Base-by-base conservation (phyloP, 2,329 filamentous ascomycete genomes). In the Penicillium sp. region DNA sequence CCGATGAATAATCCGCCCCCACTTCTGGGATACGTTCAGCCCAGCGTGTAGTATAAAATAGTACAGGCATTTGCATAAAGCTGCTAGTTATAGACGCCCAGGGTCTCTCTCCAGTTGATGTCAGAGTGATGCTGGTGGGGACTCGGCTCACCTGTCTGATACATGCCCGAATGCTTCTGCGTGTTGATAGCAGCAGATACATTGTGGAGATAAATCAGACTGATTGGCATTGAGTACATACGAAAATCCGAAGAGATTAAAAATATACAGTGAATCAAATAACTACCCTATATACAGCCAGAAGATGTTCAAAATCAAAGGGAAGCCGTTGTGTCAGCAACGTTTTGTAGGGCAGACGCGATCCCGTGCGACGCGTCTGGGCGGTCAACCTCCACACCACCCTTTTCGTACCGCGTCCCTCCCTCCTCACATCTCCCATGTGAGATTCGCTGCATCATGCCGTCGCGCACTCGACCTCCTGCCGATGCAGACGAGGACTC, bases 391-490 rank as follows among this genome's bases (percentile, higher is more conserved):
- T 54, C 54, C 51, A 35, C 54, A 46, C 57, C 54, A 53, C 57
- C 53, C 48, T 50, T 53, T 53, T 50, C 46, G 50, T 44, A 54
- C 59, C 51, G 50, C 53, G 51, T 59, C 51, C 46, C 51, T 55
- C 50, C 51, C 54, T 49, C 51, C 41, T 54, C 48, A 44, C 46
- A 50, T 55, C 45, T 55, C 45, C 46, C 28, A 61, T 63, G 61
- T 60, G 61, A 62, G 59, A 55, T 28, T 44, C 31, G 31, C 44
- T 48, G 22, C 61, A 74, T 63, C 54, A 75, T 74, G 72, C 72
- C 71, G 62, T 66, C 71, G 69, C 72, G 72, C 69, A 73, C 69
- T 65, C 70, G 72, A 64, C 63, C 63, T 56, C 66, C 63, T 60
- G 60, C 64, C 49, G 59, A 67, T 50, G 59, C 64, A 39, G 69